These are phyloP conservation scores for Rubus idaeus DNA, from an alignment of 306 rosid genomes.

Conservation along the genomic window DNA sequence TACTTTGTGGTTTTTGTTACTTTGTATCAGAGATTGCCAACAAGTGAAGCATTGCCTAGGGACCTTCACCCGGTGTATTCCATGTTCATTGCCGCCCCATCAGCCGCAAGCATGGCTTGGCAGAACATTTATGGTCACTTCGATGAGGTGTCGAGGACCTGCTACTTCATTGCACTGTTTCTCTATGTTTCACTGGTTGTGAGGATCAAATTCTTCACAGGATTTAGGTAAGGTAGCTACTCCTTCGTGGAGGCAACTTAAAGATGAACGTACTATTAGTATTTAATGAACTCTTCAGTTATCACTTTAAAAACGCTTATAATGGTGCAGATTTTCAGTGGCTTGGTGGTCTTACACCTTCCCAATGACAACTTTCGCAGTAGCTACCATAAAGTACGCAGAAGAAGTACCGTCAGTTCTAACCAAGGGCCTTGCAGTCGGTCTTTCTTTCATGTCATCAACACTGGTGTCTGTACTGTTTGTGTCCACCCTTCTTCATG, in stretches of 20 bases:
- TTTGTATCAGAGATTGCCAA: conserved; percentile 84
- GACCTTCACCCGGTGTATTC: conserved; percentile 91
- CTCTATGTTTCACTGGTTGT: conserved; percentile 67
- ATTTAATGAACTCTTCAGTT: background rate
- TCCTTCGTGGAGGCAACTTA: background rate
- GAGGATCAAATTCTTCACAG: conserved; percentile 76
- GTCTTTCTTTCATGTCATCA: conserved; percentile 70
- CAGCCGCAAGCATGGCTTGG: conserved; percentile 86
- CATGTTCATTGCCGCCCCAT: conserved; percentile 89
- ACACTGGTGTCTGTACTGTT: conserved; percentile 64
- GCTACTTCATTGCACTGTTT: conserved; percentile 84
- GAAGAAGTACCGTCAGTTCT: conserved; percentile 64
- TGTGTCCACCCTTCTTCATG: conserved; percentile 77
- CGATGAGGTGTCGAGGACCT: conserved; percentile 67
- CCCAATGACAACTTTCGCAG: conserved; percentile 79
- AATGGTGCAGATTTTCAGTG: conserved; percentile 69
- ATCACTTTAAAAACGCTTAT: background rate
- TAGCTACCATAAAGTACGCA: conserved; percentile 77
- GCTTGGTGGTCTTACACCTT: conserved; percentile 95
- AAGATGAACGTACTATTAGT: background rate
- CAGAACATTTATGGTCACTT: conserved; percentile 57
- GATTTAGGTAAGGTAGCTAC: conserved; percentile 55
- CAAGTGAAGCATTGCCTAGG: conserved; percentile 78
- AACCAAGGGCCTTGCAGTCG: conserved; percentile 67
- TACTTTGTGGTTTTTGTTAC: conserved; percentile 80